These are phyloP conservation scores for Bothriochloa decipiens DNA, from an alignment of 176 grass and related monocot genomes.

Conservation along the genomic window DNA sequence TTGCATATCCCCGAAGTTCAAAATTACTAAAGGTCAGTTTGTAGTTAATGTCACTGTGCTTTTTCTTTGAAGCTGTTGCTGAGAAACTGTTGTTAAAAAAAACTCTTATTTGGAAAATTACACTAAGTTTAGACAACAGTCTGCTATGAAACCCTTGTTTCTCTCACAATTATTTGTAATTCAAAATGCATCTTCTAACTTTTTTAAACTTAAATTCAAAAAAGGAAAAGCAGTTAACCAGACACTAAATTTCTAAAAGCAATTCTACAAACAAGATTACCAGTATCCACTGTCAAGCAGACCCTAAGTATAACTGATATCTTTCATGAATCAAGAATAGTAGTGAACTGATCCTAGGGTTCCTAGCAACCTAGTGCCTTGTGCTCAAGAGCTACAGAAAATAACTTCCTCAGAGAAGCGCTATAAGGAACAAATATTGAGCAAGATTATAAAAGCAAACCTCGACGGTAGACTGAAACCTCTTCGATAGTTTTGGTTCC, in stretches of 20 bases:
- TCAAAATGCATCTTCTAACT: not conserved
- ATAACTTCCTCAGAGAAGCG: not conserved
- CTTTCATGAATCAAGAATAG: conserved; percentile 15
- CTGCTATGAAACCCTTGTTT: not conserved
- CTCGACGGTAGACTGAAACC: conserved; percentile 85
- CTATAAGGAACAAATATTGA: not conserved
- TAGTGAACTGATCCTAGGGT: not conserved
- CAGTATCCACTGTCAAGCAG: not conserved
- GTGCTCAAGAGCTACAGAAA: conserved; percentile 15
- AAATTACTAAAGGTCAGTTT: conserved; percentile 21
- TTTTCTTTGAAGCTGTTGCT: not conserved
- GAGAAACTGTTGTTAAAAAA: not conserved
- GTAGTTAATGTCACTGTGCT: not conserved
- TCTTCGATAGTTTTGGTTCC: conserved; percentile 84
- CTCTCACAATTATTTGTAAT: not conserved
- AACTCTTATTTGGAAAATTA: conserved; percentile 10
- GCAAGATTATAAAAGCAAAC: conserved; percentile 48
- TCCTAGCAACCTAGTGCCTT: conserved; percentile 2
- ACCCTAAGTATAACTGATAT: not conserved
- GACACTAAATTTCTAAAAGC: not conserved
- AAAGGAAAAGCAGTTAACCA: not conserved
- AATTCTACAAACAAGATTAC: conserved; percentile 11
- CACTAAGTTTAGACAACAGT: not conserved
- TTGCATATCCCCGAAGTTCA: not conserved
- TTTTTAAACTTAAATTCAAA: not conserved